Conservation (phyloP, 2,329 filamentous ascomycete genomes). For the Rhinocladiella mackenziei region DNA sequence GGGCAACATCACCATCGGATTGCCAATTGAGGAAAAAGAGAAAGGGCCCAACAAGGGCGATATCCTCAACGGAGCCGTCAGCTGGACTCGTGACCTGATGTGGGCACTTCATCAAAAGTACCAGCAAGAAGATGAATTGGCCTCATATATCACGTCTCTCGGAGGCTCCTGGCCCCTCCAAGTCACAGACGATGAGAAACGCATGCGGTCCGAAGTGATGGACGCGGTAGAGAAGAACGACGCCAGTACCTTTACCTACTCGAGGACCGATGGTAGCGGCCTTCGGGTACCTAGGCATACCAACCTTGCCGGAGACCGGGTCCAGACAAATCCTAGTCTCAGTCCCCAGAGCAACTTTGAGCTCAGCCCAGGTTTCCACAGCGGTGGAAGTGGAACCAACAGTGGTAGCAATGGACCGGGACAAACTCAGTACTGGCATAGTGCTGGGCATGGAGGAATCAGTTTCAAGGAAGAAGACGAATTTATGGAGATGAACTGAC, state of each 20-base stretch:
- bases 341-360: constrained; percentile 56
- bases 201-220: constrained; percentile 90
- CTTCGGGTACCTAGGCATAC: constrained; percentile 91
- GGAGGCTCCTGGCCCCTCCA: constrained; percentile 76
- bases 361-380: constrained; percentile 67
- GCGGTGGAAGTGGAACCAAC: constrained; percentile 62
- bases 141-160: constrained; percentile 67
- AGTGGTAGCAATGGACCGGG: constrained; percentile 38
- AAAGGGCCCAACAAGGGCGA: constrained; percentile 99
- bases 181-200: constrained; percentile 83
- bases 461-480: constrained; percentile 95
- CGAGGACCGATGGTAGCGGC: constrained; percentile 75
- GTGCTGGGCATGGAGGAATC: constrained; percentile 52
- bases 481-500: constrained; percentile 62
- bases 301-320: constrained; percentile 76
- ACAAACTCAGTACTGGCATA: constrained; percentile 54
- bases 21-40: constrained; percentile 94
- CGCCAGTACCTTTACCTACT: constrained; percentile 72
- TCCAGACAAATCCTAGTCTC: constrained; percentile 49
- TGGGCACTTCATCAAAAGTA: constrained; percentile 90
- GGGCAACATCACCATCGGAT: constrained; percentile 83
- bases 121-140: constrained; percentile 81
- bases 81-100: constrained; percentile 97
- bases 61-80: constrained; percentile 92
- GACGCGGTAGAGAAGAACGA: constrained; percentile 82